A percentile compares a stretch with the other conserved stretches of the same genome.
Conservation (phyloP, 1,284 basidiomycete genomes). For the Jaminaea rosea region DNA sequence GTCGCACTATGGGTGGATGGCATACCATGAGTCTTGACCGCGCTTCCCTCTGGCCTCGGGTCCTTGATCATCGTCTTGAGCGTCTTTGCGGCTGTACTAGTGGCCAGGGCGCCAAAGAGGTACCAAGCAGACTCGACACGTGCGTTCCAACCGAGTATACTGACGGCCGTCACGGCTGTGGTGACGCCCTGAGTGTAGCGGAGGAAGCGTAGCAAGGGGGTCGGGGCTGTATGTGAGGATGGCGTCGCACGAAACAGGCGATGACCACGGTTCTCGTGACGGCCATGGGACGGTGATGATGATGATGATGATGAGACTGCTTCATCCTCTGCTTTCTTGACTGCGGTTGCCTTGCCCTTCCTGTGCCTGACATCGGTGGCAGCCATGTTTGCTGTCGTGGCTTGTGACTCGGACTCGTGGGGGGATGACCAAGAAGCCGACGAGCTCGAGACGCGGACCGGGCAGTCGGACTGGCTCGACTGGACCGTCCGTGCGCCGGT, state of each 20-base stretch:
- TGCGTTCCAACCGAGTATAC: constrained; percentile 5
- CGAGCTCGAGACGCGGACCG: too few species aligned
- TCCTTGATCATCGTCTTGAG: constrained; percentile 13
- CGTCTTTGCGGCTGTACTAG: constrained; percentile 6
- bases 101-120: constrained; percentile 1
- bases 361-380: too few species aligned
- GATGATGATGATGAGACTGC: too few species aligned
- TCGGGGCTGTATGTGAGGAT: not conserved
- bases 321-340: too few species aligned
- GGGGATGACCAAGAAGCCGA: too few species aligned
- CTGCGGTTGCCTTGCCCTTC: too few species aligned
- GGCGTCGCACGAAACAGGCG: not conserved
- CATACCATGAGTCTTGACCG: constrained; percentile 11
- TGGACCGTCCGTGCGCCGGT: too few species aligned
- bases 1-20: constrained; percentile 13
- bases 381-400: too few species aligned
- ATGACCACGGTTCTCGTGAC: not conserved
- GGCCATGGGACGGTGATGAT: too few species aligned
- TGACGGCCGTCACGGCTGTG: constrained; percentile 7
- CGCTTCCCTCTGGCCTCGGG: constrained; percentile 8
- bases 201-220: not conserved
- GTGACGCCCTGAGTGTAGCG: constrained; percentile 8
- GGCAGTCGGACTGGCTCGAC: too few species aligned
- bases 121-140: constrained; percentile 3
- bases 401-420: too few species aligned